Base-by-base conservation (phyloP, 1,284 basidiomycete species). In the Chiua sp. region DNA sequence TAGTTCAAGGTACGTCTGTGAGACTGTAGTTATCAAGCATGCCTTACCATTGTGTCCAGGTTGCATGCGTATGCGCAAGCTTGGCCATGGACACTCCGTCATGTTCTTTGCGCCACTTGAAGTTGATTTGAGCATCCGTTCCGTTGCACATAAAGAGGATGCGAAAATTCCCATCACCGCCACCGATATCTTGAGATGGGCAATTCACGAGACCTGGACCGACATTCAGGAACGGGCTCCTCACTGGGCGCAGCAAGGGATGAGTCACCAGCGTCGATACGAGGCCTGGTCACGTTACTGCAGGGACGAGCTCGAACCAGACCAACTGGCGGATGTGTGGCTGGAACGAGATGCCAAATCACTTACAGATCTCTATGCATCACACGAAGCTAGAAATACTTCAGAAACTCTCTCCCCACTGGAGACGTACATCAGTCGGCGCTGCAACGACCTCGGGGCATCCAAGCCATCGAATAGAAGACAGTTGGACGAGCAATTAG, bases 51-150 rank as follows among this genome's bases (percentile, higher is more conserved):
- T 42, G 39, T n/a, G 20, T 4, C 11, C 32, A 80, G 79, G 78
- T 0, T 81, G 79, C 50, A 80, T 80, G 80, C 72, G 79, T 37
- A 78, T 84, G 81, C 74, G 82, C 7, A 75, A 79, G 54, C 72
- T 84, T 0, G 83, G 82, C 7, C 61, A 70, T 35, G 80, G 80
- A 0, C 82, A 83, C 53, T 78, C 79, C 1, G 72, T 84, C 15
- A 68, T 79, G 61, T 84, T 84, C 64, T 77, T 79, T 51, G 81
- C 80, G 8, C 79, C 82, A 6, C 66, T 62, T 1, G 81, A 82
- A 37, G 72, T 82, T 11, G 79, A 81, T 56, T 64, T 59, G 33
- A 60, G 57, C 6, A 82, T 83, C 44, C 77, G 80, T 18, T 56
- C 63, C 6, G 60, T 64, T 16, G 61, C 63, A 16, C 55, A 47